A percentile compares a stretch with the other conserved stretches of the same genome.
These are phyloP conservation scores for Phytophthora pseudosyringae DNA, from an alignment of 352 stramenopile species.

Conservation along the genomic window DNA sequence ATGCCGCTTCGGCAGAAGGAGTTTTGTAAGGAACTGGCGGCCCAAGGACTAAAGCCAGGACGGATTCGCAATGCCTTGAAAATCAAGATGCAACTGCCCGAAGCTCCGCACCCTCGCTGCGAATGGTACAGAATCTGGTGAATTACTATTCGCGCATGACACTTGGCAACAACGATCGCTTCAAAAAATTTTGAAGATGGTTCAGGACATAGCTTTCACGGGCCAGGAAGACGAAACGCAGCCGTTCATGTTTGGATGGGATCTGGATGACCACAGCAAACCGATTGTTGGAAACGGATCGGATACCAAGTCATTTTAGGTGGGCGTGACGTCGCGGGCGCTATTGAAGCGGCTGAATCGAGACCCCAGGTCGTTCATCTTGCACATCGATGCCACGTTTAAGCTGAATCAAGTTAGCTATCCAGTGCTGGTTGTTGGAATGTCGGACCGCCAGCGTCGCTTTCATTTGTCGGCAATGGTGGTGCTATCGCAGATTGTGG, in stretches of 20 bases:
- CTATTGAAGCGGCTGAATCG: background rate
- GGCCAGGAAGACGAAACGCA: background rate
- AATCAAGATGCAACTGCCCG: background rate
- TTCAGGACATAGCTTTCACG: background rate
- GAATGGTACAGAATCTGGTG: background rate
- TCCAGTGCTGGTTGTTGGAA: background rate
- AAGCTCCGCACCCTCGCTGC: background rate
- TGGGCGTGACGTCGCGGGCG: background rate
- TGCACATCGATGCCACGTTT: background rate
- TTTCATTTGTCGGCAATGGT: background rate
- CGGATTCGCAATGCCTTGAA: background rate
- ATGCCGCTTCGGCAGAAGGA: background rate
- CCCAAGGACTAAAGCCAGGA: background rate
- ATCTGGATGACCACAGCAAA: background rate
- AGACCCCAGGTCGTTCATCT: background rate
- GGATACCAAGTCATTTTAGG: background rate
- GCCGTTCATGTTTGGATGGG: conserved; percentile 1
- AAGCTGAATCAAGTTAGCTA: conserved; percentile 2
- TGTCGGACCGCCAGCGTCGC: background rate
- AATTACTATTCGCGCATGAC: background rate
- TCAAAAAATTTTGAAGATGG: background rate
- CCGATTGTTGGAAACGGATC: background rate
- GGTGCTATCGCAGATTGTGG: background rate
- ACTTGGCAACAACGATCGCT: background rate
- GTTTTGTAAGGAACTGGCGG: background rate